Base-by-base conservation (phyloP, 2,329 filamentous ascomycete species). In the Orbilia ellipsospora region DNA sequence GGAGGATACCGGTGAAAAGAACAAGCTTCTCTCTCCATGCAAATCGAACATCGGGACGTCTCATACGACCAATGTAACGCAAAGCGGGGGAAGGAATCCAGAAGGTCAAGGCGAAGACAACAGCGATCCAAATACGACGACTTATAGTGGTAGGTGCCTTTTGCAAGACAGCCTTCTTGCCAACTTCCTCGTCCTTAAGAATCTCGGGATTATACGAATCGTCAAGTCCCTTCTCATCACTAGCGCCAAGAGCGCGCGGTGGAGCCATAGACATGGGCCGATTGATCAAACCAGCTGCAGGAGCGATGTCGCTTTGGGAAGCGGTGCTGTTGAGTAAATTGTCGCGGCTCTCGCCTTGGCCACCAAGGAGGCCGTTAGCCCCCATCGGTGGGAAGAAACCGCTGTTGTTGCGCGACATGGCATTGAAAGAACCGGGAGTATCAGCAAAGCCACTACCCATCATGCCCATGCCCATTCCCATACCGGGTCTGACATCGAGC, bases 1-100 rank as follows among this genome's bases (percentile, higher is more conserved):
- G 80, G 31, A 92, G 81, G 79, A 99, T 98, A 62, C 97, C 80
- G 72, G 92, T 85, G 55, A 94, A 89, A 10, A 99, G 85, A 0
- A 95, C 90, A 10, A 99, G 61, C 83, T 99, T 99, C 81, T 99
- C 95, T 82, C 95, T 88, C 95, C 95, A 99, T 0, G 95, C 95
- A 88, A 97, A 92, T 26, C 95, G 92, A 7, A 99, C 93, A 83
- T 99, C 95, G 1, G 94, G 95, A 66, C 95, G 90, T 84, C 96
- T 96, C 95, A 99, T 99, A 20, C 94, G 92, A 36, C 95, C 95
- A 70, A 98, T 80, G 73, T 86, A 90, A n/a, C 88, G 87, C 15
- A 99, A 88, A 1, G 92, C 78, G 56, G 92, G 91, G 0, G 94
- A 98, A 0, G 95, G 95, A 78, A 97, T 95, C 91, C 92, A 98